A percentile compares a stretch with the other conserved stretches of the same genome.
Conservation (phyloP, 2,329 filamentous ascomycete species). For the Aspergillus chevalieri region DNA sequence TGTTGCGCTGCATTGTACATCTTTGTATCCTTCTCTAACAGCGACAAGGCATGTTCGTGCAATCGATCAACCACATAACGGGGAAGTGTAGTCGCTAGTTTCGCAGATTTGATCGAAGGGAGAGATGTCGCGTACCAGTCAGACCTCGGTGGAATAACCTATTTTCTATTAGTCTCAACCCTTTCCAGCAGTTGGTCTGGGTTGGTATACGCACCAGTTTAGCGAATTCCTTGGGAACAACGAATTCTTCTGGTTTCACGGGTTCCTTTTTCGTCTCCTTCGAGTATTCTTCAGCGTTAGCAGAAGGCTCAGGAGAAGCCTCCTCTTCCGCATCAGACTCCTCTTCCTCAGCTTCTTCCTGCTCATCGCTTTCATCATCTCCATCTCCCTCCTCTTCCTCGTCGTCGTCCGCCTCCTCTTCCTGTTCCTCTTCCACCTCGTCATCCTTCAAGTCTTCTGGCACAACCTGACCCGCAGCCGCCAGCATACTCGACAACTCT, state of each 20-base stretch:
- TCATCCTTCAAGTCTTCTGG: slow-evolving; percentile 27
- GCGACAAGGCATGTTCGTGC: slow-evolving; percentile 61
- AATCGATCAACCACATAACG: slow-evolving; percentile 51
- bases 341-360: slow-evolving; percentile 24
- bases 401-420: slow-evolving; percentile 35
- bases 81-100: slow-evolving; percentile 42
- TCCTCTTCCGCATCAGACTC: slow-evolving; percentile 26
- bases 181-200: neutral
- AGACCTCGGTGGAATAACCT: slow-evolving; percentile 57
- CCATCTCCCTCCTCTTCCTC: slow-evolving; percentile 25
- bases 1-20: slow-evolving; percentile 67
- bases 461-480: slow-evolving; percentile 31
- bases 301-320: slow-evolving; percentile 15
- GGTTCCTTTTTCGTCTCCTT: slow-evolving; percentile 13
- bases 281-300: slow-evolving; percentile 16
- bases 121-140: slow-evolving; percentile 62
- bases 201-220: slow-evolving; percentile 24
- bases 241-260: slow-evolving; percentile 14
- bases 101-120: slow-evolving; percentile 46
- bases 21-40: slow-evolving; percentile 72
- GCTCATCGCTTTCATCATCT: slow-evolving; percentile 22
- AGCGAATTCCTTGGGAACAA: slow-evolving; percentile 31
- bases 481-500: slow-evolving; percentile 31
- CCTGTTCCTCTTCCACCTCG: slow-evolving; percentile 31
- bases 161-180: slow-evolving; percentile 18